phyloP scores from a whole-genome alignment of 495 filamentous ascomycete species.

The Neurospora cerealis region DNA sequence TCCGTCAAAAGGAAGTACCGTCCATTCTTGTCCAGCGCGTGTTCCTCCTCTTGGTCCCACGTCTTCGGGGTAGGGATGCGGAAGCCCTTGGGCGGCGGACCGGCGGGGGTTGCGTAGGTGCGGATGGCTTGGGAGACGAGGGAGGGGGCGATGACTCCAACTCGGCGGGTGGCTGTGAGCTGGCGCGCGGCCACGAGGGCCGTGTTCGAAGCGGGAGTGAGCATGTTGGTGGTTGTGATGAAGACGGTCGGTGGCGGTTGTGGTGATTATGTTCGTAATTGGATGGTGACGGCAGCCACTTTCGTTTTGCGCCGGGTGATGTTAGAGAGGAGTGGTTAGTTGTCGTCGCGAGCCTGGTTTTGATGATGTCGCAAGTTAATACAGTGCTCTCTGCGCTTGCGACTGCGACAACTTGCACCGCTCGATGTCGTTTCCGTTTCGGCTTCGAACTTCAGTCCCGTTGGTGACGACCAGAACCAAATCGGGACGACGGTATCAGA shows the following conservation, averaged over 20 bases:
- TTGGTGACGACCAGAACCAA: too few species aligned
- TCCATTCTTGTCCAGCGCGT: constrained; percentile 68
- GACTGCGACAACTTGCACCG: too few species aligned
- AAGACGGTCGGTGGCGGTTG: neutral
- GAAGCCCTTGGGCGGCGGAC: constrained; percentile 69
- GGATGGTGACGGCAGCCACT: too few species aligned
- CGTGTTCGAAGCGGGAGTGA: too few species aligned
- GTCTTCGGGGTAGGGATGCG: constrained; percentile 54
- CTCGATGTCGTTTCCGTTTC: too few species aligned
- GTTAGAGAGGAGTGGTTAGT: too few species aligned
- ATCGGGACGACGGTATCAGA: neutral
- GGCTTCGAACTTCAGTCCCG: too few species aligned
- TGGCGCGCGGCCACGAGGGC: constrained; percentile 29
- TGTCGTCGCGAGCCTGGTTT: too few species aligned
- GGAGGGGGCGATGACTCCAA: constrained; percentile 21
- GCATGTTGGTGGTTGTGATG: too few species aligned
- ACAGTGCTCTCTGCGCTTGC: too few species aligned
- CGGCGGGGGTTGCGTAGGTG: constrained; percentile 66
- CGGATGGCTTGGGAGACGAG: constrained; percentile 18
- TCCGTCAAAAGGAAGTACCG: constrained; percentile 91
- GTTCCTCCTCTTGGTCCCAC: constrained; percentile 65
- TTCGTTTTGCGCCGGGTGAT: too few species aligned
- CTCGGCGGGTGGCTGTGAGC: constrained; percentile 17
- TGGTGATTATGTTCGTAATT: constrained; percentile 2
- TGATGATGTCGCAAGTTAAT: too few species aligned